Conservation (phyloP, 257 asterid genomes). For the Perilla frutescens region DNA sequence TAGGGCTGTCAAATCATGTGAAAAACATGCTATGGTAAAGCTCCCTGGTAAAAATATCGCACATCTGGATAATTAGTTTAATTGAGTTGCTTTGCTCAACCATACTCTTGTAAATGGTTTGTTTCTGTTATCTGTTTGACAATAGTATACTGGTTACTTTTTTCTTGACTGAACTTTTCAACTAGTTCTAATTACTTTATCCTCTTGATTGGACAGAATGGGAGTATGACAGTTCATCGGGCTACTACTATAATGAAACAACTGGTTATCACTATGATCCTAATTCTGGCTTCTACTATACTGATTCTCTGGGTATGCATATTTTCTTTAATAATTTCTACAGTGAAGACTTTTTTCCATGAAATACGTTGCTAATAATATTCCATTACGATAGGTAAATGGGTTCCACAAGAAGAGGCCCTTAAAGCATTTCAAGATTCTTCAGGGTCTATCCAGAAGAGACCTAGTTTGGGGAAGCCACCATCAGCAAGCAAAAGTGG, state of each 20-base stretch:
- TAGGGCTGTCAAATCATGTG: constrained; percentile 12
- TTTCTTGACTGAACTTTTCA: neutral
- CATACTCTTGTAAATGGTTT: neutral
- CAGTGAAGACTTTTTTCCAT: constrained; percentile 11
- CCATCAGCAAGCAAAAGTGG: constrained; percentile 49
- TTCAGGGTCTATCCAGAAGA: constrained; percentile 56
- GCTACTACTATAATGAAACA: constrained; percentile 74
- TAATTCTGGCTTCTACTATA: constrained; percentile 93
- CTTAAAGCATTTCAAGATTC: constrained; percentile 60
- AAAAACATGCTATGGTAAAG: neutral
- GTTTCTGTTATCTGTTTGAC: constrained; percentile 1
- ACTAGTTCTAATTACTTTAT: neutral
- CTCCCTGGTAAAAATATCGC: neutral
- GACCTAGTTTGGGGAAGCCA: constrained; percentile 51
- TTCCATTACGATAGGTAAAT: constrained; percentile 63
- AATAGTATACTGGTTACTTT: neutral
- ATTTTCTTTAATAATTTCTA: constrained; percentile 12
- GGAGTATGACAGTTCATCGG: constrained; percentile 79
- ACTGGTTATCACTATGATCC: constrained; percentile 80
- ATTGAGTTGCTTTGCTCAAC: neutral
- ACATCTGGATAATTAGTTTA: constrained; percentile 1
- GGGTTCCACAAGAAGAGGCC: constrained; percentile 94
- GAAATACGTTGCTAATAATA: constrained; percentile 5
- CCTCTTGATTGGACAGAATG: constrained; percentile 62
- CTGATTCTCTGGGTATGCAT: constrained; percentile 77